A percentile compares a stretch with the other conserved stretches of the same genome.
These are phyloP conservation scores for Betula pendula DNA, from an alignment of 306 rosid species.

Conservation along the genomic window DNA sequence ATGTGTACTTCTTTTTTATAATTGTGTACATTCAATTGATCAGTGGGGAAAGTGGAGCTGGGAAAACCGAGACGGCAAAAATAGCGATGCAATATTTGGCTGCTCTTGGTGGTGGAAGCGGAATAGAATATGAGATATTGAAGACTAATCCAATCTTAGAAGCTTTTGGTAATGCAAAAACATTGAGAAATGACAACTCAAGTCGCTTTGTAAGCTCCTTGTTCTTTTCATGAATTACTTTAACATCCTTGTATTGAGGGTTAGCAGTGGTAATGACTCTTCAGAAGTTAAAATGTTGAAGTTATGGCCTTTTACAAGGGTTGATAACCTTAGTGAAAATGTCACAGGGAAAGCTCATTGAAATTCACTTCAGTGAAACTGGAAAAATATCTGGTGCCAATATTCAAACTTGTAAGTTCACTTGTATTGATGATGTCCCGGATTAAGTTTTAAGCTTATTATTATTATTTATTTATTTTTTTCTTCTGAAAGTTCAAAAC, in stretches of 20 bases:
- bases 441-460: slow-evolving; percentile 19
- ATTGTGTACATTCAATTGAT: slow-evolving; percentile 20
- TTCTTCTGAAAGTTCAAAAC: slow-evolving; percentile 30
- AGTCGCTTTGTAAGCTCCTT: slow-evolving; percentile 92
- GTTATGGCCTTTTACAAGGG: slow-evolving; percentile 12
- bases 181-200: slow-evolving; percentile 97
- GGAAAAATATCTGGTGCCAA: slow-evolving; percentile 98
- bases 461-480: slow-evolving; percentile 4
- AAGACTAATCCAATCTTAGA: slow-evolving; percentile 97
- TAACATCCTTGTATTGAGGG: slow-evolving; percentile 21
- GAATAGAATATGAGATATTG: slow-evolving; percentile 91
- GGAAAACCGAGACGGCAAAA: slow-evolving; percentile 98
- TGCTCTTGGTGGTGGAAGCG: slow-evolving; percentile 98
- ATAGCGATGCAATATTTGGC: slow-evolving; percentile 99
- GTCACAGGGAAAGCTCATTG: slow-evolving; percentile 93
- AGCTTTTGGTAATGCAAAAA: slow-evolving; percentile 98
- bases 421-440: slow-evolving; percentile 22
- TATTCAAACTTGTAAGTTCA: slow-evolving; percentile 88
- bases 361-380: slow-evolving; percentile 95
- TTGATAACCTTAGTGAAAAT: slow-evolving; percentile 31
- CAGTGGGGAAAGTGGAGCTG: slow-evolving; percentile 99
- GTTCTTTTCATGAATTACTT: slow-evolving; percentile 28
- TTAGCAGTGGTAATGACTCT: not conserved
- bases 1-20: slow-evolving; percentile 10
- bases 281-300: slow-evolving; percentile 9